Conservation (phyloP, 176 grass and related monocot genomes). For the Lolium multiflorum region DNA sequence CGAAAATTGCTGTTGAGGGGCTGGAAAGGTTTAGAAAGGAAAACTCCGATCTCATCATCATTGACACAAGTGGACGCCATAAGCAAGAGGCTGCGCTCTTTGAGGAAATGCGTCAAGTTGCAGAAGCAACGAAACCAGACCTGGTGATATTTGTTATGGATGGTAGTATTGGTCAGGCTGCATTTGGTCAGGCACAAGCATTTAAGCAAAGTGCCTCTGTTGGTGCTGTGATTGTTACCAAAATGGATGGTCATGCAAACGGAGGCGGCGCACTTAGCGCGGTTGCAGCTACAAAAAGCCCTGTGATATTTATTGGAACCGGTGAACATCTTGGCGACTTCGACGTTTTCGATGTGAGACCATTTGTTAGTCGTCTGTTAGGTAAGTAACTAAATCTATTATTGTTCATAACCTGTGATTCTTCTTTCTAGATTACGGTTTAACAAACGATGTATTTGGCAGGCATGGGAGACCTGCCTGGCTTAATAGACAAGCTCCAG, state of each 20-base stretch:
- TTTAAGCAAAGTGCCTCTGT: conserved; percentile 94
- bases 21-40: conserved; percentile 96
- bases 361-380: conserved; percentile 89
- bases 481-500: conserved; percentile 98
- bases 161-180: conserved; percentile 95
- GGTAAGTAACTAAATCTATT: conserved; percentile 50
- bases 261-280: conserved; percentile 95
- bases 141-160: conserved; percentile 99
- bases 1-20: conserved; percentile 97
- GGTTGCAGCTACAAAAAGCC: conserved; percentile 95
- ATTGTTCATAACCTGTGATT: background rate
- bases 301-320: conserved; percentile 97
- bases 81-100: conserved; percentile 93
- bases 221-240: conserved; percentile 97
- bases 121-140: conserved; percentile 96
- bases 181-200: conserved; percentile 98
- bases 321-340: conserved; percentile 89
- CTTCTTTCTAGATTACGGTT: conserved; percentile 3
- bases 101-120: conserved; percentile 99
- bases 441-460: conserved; percentile 13
- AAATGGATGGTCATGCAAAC: conserved; percentile 97
- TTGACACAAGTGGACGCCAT: conserved; percentile 94
- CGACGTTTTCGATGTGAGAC: conserved; percentile 93
- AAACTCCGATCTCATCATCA: conserved; percentile 92
- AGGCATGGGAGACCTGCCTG: conserved; percentile 94